Evolutionary conservation across 495 filamentous ascomycete species (phyloP).

Genomic region (Aspergillus sparsus): DNA sequence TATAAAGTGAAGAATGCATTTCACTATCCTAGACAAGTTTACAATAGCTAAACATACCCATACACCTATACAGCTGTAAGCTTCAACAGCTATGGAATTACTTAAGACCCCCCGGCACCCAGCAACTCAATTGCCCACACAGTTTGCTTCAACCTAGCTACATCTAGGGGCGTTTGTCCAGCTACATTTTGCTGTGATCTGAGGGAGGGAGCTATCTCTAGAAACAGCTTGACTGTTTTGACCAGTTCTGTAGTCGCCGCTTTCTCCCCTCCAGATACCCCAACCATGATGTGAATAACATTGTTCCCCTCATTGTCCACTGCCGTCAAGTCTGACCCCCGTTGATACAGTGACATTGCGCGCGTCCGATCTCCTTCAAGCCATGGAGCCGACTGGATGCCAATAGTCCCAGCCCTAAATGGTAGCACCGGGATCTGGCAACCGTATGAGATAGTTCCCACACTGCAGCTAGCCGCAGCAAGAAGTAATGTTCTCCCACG

Average conservation of each 20-base stretch:
- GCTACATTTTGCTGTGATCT: slow-evolving; percentile 6
- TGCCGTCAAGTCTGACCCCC: slow-evolving; percentile 27
- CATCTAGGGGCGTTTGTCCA: slow-evolving; percentile 19
- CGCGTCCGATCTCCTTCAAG: slow-evolving; percentile 24
- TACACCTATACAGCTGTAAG: neutral
- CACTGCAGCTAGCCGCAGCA: slow-evolving; percentile 18
- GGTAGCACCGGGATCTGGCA: slow-evolving; percentile 13
- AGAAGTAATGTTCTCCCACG: slow-evolving; percentile 27
- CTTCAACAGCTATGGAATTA: neutral
- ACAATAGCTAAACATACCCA: neutral
- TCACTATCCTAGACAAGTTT: neutral
- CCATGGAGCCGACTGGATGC: slow-evolving; percentile 5
- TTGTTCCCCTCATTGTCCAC: slow-evolving; percentile 28
- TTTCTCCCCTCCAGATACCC: neutral
- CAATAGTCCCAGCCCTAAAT: slow-evolving; percentile 3
- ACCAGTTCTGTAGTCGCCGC: slow-evolving; percentile 1
- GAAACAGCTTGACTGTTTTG: slow-evolving; percentile 20
- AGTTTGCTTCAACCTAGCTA: slow-evolving; percentile 12
- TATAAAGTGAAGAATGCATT: neutral
- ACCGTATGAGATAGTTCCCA: slow-evolving; percentile 19
- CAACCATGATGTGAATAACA: slow-evolving; percentile 28
- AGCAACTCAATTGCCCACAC: slow-evolving; percentile 17
- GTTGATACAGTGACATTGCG: slow-evolving; percentile 27
- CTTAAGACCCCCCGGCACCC: neutral
- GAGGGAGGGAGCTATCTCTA: slow-evolving; percentile 20